A percentile compares a stretch with the other conserved stretches of the same genome.
phyloP scores from a whole-genome alignment of 2,329 filamentous ascomycete species.

The Aspergillus fructus region DNA sequence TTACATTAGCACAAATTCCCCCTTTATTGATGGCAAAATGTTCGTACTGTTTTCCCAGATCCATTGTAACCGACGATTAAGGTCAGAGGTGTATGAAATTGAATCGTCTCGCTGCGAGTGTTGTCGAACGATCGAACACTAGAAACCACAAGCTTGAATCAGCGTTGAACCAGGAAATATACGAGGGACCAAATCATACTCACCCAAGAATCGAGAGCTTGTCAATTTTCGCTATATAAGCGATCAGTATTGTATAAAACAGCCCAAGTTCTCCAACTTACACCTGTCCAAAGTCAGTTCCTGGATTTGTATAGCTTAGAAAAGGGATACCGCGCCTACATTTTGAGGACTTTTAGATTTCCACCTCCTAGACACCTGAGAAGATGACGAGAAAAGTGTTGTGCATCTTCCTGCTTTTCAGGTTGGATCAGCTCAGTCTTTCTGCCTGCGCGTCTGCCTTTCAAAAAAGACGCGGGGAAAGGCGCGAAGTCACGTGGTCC shows the following conservation, averaged over 20 bases:
- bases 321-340: constrained; percentile 1
- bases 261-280: constrained; percentile 22
- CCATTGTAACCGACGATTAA: constrained; percentile 97
- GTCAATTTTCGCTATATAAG: constrained; percentile 70
- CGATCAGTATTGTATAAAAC: constrained; percentile 3
- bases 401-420: background rate
- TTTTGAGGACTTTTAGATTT: background rate
- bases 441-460: constrained; percentile 17
- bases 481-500: constrained; percentile 14
- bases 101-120: constrained; percentile 70
- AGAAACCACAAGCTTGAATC: constrained; percentile 8
- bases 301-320: background rate
- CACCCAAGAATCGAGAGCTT: constrained; percentile 82
- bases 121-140: constrained; percentile 84
- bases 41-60: constrained; percentile 79
- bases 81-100: constrained; percentile 87
- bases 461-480: constrained; percentile 17
- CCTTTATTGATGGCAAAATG: background rate
- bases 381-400: background rate
- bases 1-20: constrained; percentile 5
- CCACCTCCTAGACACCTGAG: background rate
- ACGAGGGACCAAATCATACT: background rate
- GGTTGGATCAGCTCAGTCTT: background rate
- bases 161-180: background rate
- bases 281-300: constrained; percentile 27